Conservation (phyloP, 2,329 filamentous ascomycete genomes). For the Ophiostoma novo-ulmi region DNA sequence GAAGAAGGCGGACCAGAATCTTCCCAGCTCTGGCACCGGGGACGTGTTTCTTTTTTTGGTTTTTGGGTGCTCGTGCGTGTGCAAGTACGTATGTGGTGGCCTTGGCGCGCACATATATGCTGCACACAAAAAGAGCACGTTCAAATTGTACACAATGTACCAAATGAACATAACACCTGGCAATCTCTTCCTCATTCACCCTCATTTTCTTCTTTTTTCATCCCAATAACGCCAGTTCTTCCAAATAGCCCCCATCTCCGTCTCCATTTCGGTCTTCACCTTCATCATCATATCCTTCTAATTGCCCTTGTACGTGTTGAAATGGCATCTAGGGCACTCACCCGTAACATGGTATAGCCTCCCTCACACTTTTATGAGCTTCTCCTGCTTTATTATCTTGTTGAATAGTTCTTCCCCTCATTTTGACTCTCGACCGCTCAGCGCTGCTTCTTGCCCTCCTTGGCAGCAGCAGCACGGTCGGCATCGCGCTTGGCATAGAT, state of each 20-base stretch:
- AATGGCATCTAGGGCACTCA: conserved; percentile 22
- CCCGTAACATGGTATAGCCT: conserved; percentile 15
- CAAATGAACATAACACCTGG: conserved; percentile 3
- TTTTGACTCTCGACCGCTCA: conserved; percentile 32
- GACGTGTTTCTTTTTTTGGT: conserved; percentile 9
- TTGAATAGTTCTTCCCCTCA: conserved; percentile 18
- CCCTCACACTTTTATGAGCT: background rate
- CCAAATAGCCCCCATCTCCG: background rate
- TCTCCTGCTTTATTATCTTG: conserved; percentile 4
- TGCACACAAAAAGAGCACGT: background rate
- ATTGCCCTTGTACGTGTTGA: conserved; percentile 24
- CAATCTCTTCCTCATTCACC: background rate
- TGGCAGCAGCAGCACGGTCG: conserved; percentile 43
- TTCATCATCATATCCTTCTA: background rate
- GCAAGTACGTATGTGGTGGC: background rate
- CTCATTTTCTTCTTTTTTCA: background rate
- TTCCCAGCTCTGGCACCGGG: background rate
- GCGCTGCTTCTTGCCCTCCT: conserved; percentile 48
- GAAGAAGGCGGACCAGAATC: conserved; percentile 20
- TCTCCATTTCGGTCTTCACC: background rate
- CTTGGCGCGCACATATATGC: background rate
- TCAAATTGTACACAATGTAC: background rate
- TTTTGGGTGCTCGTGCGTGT: background rate
- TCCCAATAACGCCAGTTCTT: background rate
- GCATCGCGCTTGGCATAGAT: conserved; percentile 85